Evolutionary conservation across 768 basidiomycete genomes (phyloP).

Genomic region (Mycena belliarum): DNA sequence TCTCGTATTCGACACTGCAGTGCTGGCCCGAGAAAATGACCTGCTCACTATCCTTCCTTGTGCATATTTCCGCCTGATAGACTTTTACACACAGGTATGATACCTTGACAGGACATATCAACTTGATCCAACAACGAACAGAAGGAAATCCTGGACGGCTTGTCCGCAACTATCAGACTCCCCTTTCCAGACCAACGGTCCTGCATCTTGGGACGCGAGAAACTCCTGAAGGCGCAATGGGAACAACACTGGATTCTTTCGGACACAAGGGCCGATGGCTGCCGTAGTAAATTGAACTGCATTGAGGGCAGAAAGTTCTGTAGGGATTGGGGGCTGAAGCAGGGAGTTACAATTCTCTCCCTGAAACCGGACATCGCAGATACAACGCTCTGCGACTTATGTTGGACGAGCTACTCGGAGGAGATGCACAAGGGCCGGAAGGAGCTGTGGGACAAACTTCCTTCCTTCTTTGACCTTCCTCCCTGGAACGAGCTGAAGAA

Average conservation of each 20-base stretch:
- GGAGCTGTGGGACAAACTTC: constrained; percentile 3
- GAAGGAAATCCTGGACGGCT: background rate
- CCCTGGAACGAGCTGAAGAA: constrained; percentile 7
- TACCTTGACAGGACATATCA: background rate
- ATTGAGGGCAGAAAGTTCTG: background rate
- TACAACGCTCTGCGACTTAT: no score
- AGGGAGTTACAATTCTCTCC: background rate
- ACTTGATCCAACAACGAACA: background rate
- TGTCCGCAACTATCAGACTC: background rate
- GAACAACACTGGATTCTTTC: background rate
- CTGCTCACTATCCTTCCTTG: background rate
- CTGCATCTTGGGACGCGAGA: background rate
- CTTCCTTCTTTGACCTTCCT: constrained; percentile 1
- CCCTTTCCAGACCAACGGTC: background rate
- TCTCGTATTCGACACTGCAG: background rate
- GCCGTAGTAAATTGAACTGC: background rate
- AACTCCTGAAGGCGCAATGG: background rate
- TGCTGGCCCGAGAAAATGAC: background rate
- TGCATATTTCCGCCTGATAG: background rate
- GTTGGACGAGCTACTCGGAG: background rate
- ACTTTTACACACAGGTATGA: background rate
- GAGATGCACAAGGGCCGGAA: background rate
- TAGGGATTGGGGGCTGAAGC: background rate
- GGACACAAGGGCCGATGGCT: background rate
- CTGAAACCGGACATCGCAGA: background rate